Percentiles rank a stretch among this genome's conserved stretches.
Evolutionary conservation across 1,284 basidiomycete genomes (phyloP).

Genomic region (Cutaneotrichosporon spelunceum): DNA sequence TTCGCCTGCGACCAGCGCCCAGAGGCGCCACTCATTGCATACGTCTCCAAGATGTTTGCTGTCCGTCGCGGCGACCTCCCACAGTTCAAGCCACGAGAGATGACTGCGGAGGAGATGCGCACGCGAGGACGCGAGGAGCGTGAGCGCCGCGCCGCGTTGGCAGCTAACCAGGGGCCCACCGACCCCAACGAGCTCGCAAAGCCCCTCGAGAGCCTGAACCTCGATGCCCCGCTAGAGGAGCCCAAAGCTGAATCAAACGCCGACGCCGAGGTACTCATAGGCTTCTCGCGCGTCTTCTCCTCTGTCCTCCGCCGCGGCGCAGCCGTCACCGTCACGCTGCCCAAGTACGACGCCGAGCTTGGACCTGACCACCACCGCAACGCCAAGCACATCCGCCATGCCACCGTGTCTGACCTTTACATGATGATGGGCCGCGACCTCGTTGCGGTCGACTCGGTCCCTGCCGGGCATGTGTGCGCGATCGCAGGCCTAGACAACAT

Average conservation of each 20-base stretch:
- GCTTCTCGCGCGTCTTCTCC: conserved; percentile 91
- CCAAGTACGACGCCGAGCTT: conserved; percentile 77
- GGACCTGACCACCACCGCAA: conserved; percentile 68
- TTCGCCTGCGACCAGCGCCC: conserved; percentile 67
- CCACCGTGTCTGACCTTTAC: conserved; percentile 75
- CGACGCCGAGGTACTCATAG: conserved; percentile 66
- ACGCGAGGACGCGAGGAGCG: conserved; percentile 64
- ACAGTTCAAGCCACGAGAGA: conserved; percentile 69
- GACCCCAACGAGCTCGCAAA: conserved; percentile 31
- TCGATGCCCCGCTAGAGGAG: conserved; percentile 19
- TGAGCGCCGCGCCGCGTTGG: conserved; percentile 54
- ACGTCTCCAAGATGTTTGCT: conserved; percentile 99
- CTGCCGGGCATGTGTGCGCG: conserved; percentile 95
- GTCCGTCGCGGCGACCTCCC: conserved; percentile 76
- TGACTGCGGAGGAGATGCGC: conserved; percentile 86
- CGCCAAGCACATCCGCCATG: conserved; percentile 61
- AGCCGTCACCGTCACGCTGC: conserved; percentile 71
- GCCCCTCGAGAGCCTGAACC: conserved; percentile 28
- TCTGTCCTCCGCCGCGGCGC: conserved; percentile 71
- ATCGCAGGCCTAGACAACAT: conserved; percentile 85
- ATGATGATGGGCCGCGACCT: conserved; percentile 98
- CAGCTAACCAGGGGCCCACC: conserved; percentile 33
- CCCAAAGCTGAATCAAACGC: conserved; percentile 9
- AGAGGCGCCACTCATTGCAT: conserved; percentile 68
- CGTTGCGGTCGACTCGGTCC: conserved; percentile 73